Base-by-base conservation (phyloP, 257 asterid species). In the Thymus quinquecostatus region DNA sequence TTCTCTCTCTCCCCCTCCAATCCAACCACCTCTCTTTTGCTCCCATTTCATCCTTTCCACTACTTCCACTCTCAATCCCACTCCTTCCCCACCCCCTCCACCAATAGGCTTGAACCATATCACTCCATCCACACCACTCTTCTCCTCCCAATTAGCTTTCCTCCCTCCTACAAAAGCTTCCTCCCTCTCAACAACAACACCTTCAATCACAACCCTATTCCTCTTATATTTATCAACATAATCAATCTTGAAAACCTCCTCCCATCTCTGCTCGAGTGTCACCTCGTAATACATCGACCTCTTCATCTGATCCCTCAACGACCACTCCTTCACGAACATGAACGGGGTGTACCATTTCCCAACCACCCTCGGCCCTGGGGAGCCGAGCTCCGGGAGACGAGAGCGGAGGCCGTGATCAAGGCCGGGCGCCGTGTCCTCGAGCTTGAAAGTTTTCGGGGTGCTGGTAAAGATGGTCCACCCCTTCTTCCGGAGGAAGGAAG, bases 311-410 rank as follows among this genome's bases (percentile, higher is more conserved):
- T 82, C 85, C 61, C 40, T 66, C 38, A 82, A n/a, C 0, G 79
- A 60, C 1, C 80, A 83, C 10, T 86, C 96, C 75, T 85, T 89
- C 45, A 88, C 78, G 64, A 86, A 88, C 6, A 73, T 5, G 34
- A 86, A 88, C 8, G 96, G 96, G 53, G 81, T 70, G 55, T 88
- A 88, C 96, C 92, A 88, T 72, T 81, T 77, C 2, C 96, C 86
- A 0, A 82, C 82, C 1, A 67, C 48, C 14, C n/a, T 10, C 2
- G 80, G 10, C 8, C 3, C 36, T 5, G 78, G 57, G 10, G 73
- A 62, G 2, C 27, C 45, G 30, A 70, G 86, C 11, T 63, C 76
- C 6, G 85, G 87, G 27, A 70, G 73, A 12, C 49, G 69, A 12
- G 78, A 76, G 2, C 85, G 85, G 8, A 79, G 82, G 0, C 43